These are phyloP conservation scores for Hyaloscypha hepaticicola DNA, from an alignment of 495 filamentous ascomycete genomes.

Conservation along the genomic window DNA sequence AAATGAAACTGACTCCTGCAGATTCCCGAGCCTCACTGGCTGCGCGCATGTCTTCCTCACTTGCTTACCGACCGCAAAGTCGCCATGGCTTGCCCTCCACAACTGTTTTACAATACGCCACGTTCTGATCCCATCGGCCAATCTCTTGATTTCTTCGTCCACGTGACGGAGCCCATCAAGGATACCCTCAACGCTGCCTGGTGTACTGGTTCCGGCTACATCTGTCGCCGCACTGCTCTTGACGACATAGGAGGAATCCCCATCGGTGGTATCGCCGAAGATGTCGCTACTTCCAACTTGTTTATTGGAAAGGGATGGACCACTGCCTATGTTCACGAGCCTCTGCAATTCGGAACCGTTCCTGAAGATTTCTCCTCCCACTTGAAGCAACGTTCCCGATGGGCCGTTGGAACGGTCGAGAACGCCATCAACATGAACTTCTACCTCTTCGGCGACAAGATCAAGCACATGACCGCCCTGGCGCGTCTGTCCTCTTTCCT, in stretches of 20 bases:
- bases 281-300: conserved; percentile 46
- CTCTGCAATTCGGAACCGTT: conserved; percentile 50
- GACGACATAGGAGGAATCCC: conserved; percentile 52
- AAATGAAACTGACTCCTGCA: conserved; percentile 32
- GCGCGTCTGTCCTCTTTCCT: conserved; percentile 33
- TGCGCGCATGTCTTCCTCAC: conserved; percentile 49
- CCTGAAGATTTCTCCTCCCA: conserved; percentile 47
- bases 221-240: conserved; percentile 48
- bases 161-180: conserved; percentile 49
- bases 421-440: conserved; percentile 47
- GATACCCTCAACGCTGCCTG: conserved; percentile 47
- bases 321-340: conserved; percentile 49
- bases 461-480: conserved; percentile 34
- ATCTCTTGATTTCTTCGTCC: conserved; percentile 45
- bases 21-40: conserved; percentile 51
- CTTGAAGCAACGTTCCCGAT: conserved; percentile 52
- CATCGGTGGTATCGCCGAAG: conserved; percentile 46
- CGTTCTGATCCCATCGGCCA: conserved; percentile 48
- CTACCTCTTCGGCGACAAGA: conserved; percentile 41
- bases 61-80: conserved; percentile 44
- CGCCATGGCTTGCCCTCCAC: conserved; percentile 50
- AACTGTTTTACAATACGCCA: conserved; percentile 55
- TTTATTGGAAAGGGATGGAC: conserved; percentile 51
- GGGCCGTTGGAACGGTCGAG: conserved; percentile 46
- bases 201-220: conserved; percentile 54